Evolutionary conservation across 2,329 filamentous ascomycete species (phyloP).

Genomic region (Aspergillus pseudotamarii): DNA sequence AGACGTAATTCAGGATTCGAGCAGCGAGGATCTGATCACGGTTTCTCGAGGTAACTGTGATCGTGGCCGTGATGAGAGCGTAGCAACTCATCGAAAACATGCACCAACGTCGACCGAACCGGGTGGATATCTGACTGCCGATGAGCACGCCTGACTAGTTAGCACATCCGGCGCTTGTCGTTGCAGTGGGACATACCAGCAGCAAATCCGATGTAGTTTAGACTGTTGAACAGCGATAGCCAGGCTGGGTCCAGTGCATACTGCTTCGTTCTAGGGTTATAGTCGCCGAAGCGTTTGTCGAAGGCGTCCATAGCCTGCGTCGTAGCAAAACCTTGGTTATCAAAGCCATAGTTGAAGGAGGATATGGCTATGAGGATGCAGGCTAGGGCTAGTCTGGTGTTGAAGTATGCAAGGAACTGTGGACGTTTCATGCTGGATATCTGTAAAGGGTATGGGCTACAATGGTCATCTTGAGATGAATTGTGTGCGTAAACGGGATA

Average conservation of each 20-base stretch:
- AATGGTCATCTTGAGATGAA: neutral
- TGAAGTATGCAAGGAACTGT: slow-evolving; percentile 10
- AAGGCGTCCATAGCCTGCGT: slow-evolving; percentile 45
- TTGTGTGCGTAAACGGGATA: neutral
- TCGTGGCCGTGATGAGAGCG: slow-evolving; percentile 35
- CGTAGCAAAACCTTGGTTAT: slow-evolving; percentile 42
- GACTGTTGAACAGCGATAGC: slow-evolving; percentile 35
- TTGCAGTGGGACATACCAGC: neutral
- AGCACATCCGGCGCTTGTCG: neutral
- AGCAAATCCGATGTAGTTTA: slow-evolving; percentile 18
- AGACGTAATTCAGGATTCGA: slow-evolving; percentile 42
- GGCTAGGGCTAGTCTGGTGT: slow-evolving; percentile 10
- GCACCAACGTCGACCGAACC: slow-evolving; percentile 37
- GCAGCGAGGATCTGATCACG: slow-evolving; percentile 37
- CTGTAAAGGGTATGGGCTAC: too few species aligned
- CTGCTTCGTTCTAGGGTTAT: slow-evolving; percentile 20
- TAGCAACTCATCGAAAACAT: slow-evolving; percentile 45
- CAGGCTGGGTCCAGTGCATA: slow-evolving; percentile 36
- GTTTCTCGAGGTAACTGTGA: slow-evolving; percentile 35
- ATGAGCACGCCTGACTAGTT: slow-evolving; percentile 25
- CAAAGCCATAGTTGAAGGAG: slow-evolving; percentile 46
- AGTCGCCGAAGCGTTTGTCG: slow-evolving; percentile 37
- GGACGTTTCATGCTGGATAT: neutral
- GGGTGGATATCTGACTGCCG: slow-evolving; percentile 32
- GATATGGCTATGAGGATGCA: slow-evolving; percentile 38